Conservation (phyloP, 495 filamentous ascomycete genomes). For the Apiosordaria backusii region DNA sequence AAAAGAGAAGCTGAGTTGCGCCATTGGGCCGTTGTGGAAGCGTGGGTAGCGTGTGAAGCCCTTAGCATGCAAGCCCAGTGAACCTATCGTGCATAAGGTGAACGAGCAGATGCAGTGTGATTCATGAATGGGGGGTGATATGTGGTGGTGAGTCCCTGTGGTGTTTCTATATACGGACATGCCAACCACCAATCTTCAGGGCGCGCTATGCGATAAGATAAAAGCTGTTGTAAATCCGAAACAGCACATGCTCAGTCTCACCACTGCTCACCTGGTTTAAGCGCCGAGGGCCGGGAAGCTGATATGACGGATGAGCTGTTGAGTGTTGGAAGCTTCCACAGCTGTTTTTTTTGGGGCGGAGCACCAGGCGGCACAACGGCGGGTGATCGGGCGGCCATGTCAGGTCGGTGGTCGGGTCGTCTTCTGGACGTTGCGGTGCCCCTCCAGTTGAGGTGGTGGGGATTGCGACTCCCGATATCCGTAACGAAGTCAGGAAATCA, state of each 20-base stretch:
- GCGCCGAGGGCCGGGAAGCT: neutral
- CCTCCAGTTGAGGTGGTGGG: neutral
- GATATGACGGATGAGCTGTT: neutral
- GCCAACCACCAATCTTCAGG: too few species aligned
- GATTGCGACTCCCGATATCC: neutral
- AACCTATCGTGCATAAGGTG: neutral
- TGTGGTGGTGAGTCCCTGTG: too few species aligned
- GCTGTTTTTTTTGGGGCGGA: too few species aligned
- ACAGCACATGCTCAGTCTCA: too few species aligned
- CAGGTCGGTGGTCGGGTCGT: too few species aligned
- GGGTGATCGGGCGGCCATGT: neutral
- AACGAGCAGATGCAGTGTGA: neutral
- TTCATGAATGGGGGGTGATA: neutral
- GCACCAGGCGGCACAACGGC: neutral
- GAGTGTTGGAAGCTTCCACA: too few species aligned
- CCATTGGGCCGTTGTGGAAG: neutral
- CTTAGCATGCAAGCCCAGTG: constrained; percentile 1
- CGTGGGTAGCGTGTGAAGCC: constrained; percentile 5
- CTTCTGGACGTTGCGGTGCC: neutral
- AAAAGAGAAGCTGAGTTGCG: neutral
- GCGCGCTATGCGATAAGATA: too few species aligned
- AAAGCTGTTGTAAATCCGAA: too few species aligned
- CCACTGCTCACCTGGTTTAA: neutral
- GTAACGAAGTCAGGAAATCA: too few species aligned
- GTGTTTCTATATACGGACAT: neutral